Base-by-base conservation (phyloP, 2,329 filamentous ascomycete genomes). In the Exserohilum turcica region DNA sequence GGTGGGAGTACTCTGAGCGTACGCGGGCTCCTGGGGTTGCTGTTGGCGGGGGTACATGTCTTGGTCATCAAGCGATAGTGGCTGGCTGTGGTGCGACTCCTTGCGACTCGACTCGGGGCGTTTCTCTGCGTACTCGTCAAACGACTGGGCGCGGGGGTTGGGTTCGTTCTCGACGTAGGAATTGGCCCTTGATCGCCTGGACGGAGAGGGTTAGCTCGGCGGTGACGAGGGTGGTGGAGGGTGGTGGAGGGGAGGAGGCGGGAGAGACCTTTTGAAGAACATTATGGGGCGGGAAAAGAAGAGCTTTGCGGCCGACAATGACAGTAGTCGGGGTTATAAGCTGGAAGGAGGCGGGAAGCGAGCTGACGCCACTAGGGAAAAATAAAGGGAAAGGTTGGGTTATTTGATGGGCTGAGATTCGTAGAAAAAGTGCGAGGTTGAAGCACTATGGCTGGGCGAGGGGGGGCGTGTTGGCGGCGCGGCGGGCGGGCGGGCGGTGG, bases 91-190 rank as follows among this genome's bases (percentile, higher is more conserved):
- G 51, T 70, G 61, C 55, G 65, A 70, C 45, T 70, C 67, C 57
- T 72, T 73, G 61, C 72, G 73, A 48, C 68, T 73, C 15, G 74
- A 75, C 39, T 74, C 71, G n/a, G 71, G 74, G 49, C 72, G 70
- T 54, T 74, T 70, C 45, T 76, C 70, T 52, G 73, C 67, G 61
- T 74, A 73, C 52, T 77, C 73, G 68, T 75, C 71, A 60, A 74
- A 72, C 48, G 69, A 73, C 48, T 72, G 66, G 18, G 65, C 61
- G 73, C 77, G 75, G 19, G 72, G 73, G 39, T 73, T 71, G 48
- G 73, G 65, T 70, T 77, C 74, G 68, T 74, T 70, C 61, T 81
- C 79, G 59, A 81, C 74, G 76, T 81, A 81, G 64, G 72, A 76
- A 64, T 79, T 78, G 51, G 72, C 72, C 37, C 75, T 70, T 47